A percentile compares a stretch with the other conserved stretches of the same genome.
Conservation (phyloP, 768 basidiomycete species). For the Tulasnella sp. region DNA sequence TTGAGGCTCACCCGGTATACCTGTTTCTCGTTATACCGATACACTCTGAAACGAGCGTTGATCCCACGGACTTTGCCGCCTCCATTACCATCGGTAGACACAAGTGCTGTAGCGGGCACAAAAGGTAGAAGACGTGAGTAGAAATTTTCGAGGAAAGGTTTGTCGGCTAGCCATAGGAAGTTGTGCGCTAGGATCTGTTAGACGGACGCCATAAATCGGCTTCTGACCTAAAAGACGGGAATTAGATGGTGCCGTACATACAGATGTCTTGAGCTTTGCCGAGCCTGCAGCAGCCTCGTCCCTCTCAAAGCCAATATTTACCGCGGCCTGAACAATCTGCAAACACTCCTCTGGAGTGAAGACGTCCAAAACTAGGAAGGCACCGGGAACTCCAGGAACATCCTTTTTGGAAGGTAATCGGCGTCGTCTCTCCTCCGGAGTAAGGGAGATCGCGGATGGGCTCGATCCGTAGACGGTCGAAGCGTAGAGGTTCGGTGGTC, state of each 20-base stretch:
- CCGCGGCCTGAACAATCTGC: slow-evolving; percentile 35
- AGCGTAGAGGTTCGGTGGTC: slow-evolving; percentile 43
- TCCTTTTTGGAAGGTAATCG: slow-evolving; percentile 28
- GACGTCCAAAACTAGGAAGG: slow-evolving; percentile 39
- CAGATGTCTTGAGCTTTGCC: slow-evolving; percentile 34
- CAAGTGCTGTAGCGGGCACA: slow-evolving; percentile 27
- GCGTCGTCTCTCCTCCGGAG: slow-evolving; percentile 21
- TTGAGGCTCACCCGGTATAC: no score
- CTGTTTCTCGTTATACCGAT: slow-evolving; percentile 31
- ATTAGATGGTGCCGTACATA: no score
- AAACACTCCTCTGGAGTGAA: slow-evolving; percentile 36
- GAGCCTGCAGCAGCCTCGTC: slow-evolving; percentile 42
- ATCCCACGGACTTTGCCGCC: slow-evolving; percentile 38
- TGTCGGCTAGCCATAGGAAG: slow-evolving; percentile 44
- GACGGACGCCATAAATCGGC: no score
- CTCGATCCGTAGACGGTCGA: slow-evolving; percentile 39
- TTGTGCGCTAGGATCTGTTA: slow-evolving; percentile 32
- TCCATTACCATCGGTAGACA: slow-evolving; percentile 21
- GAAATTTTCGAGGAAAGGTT: slow-evolving; percentile 31
- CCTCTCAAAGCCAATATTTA: slow-evolving; percentile 37
- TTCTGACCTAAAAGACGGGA: no score
- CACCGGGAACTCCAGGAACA: slow-evolving; percentile 37
- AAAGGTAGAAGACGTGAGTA: slow-evolving; percentile 34
- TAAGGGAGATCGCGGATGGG: slow-evolving; percentile 28
- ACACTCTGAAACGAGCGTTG: slow-evolving; percentile 40